Base-by-base conservation (phyloP, 768 basidiomycete species). In the Leccinum broughii region DNA sequence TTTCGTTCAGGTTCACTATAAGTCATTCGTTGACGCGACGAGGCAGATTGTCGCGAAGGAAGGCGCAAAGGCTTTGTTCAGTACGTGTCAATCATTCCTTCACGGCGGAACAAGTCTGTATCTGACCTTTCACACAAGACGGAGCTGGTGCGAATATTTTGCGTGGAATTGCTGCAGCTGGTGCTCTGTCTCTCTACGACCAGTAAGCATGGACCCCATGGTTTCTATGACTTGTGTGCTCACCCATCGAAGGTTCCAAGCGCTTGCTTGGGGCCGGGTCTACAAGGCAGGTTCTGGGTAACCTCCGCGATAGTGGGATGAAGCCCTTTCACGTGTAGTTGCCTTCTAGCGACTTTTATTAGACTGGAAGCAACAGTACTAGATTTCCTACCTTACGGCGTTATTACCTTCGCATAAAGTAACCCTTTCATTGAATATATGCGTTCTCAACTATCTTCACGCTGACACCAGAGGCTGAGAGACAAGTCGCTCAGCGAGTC, bases 121-220 rank as follows among this genome's bases (percentile, higher is more conserved):
- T 46, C 53, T 60, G 10, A 66, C 54, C 6, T 15, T 50, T 51
- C 13, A 44, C 26, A 24, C 79, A 77, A 84, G 85, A 83, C 73
- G 84, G 85, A 66, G 84, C 83, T 59, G 84, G 83, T 64, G 82
- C 81, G 59, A 83, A 83, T 69, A 76, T 78, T 52, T 56, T 86
- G 67, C 84, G 85, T 72, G 83, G 86, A 73, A 62, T 77, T n/a
- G 76, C 76, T 7, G 70, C 69, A n/a, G 76, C 76, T 22, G 76
- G 85, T 74, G 86, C 84, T 62, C 72, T 87, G 66, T 84, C 85
- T 30, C 69, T 87, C 55, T 87, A 86, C 76, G 85, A 87, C 76
- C 83, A 85, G 79, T 78, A 54, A 64, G 70, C 60, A 22, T 34
- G 32, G 6, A 24, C 37, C 5, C 17, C 37, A 8, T 8, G 11